A percentile compares a stretch with the other conserved stretches of the same genome.
Evolutionary conservation across 1,284 basidiomycete species (phyloP).

Genomic region (Mycena citricolor): DNA sequence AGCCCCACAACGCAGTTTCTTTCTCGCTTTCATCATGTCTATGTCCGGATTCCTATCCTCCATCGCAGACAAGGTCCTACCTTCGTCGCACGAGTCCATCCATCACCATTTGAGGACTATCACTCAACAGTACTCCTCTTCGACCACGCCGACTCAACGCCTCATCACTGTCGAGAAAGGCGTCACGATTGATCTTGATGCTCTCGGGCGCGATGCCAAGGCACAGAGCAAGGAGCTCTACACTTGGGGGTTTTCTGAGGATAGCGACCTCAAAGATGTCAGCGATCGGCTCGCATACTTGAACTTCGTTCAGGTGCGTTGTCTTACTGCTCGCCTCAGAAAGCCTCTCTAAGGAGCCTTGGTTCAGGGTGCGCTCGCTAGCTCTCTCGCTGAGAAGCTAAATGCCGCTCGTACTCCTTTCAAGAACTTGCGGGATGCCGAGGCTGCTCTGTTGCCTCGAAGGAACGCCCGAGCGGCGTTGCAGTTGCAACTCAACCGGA

Average conservation of each 20-base stretch:
- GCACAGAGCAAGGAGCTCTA: slow-evolving; percentile 79
- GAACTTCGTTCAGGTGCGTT: slow-evolving; percentile 50
- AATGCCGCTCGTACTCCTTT: slow-evolving; percentile 61
- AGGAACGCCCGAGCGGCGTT: slow-evolving; percentile 58
- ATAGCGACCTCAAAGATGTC: slow-evolving; percentile 73
- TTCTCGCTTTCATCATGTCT: slow-evolving; percentile 45
- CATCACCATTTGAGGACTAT: slow-evolving; percentile 70
- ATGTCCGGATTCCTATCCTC: slow-evolving; percentile 59
- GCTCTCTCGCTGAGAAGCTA: slow-evolving; percentile 57
- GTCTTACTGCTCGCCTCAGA: too few relatives aligned
- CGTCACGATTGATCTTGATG: slow-evolving; percentile 69
- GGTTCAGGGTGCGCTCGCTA: slow-evolving; percentile 58
- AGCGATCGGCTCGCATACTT: slow-evolving; percentile 77
- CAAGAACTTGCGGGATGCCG: slow-evolving; percentile 71
- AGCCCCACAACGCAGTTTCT: slow-evolving; percentile 13
- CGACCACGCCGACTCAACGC: slow-evolving; percentile 63
- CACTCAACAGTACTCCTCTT: slow-evolving; percentile 69
- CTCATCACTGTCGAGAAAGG: slow-evolving; percentile 77
- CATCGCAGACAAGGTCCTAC: slow-evolving; percentile 73
- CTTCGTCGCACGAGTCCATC: slow-evolving; percentile 62
- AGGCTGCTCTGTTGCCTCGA: slow-evolving; percentile 56
- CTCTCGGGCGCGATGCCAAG: slow-evolving; percentile 61
- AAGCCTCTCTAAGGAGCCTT: too few relatives aligned
- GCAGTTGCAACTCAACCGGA: slow-evolving; percentile 56
- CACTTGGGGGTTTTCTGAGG: slow-evolving; percentile 72